A percentile compares a stretch with the other conserved stretches of the same genome.
phyloP scores from a whole-genome alignment of 1,284 basidiomycete genomes.

The Bjerkandera adusta region DNA sequence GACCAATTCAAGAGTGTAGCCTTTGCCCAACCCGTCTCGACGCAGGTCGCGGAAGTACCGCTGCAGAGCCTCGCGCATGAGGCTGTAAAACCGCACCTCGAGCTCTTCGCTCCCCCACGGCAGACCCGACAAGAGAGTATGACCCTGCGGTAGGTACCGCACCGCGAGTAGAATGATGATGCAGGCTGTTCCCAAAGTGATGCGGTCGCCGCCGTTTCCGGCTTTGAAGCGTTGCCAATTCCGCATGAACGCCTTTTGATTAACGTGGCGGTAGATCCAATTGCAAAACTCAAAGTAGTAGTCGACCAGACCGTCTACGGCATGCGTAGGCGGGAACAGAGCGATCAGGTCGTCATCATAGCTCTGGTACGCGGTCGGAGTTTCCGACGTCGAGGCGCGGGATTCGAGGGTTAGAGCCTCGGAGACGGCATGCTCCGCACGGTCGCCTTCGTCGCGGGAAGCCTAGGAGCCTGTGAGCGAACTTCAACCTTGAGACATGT shows the following conservation, averaged over 20 bases:
- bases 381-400: constrained; percentile 27
- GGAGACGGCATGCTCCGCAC: constrained; percentile 32
- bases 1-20: constrained; percentile 72
- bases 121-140: constrained; percentile 51
- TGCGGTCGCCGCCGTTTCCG: constrained; percentile 60
- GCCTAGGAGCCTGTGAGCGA: constrained; percentile 15
- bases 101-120: constrained; percentile 51
- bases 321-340: constrained; percentile 58
- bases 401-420: constrained; percentile 13
- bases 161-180: constrained; percentile 69
- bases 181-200: constrained; percentile 67
- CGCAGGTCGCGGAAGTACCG: constrained; percentile 58
- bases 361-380: constrained; percentile 22
- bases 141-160: constrained; percentile 66
- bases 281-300: constrained; percentile 84
- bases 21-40: constrained; percentile 28
- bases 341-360: constrained; percentile 69
- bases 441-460: constrained; percentile 45
- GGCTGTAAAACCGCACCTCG: constrained; percentile 61
- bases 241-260: constrained; percentile 53
- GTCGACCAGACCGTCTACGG: constrained; percentile 67
- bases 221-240: constrained; percentile 73
- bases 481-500: constrained; percentile 10
- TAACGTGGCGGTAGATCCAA: constrained; percentile 79
- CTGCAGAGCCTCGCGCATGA: constrained; percentile 64